phyloP scores from a whole-genome alignment of 495 filamentous ascomycete genomes.

The Penicillium pancosmium region DNA sequence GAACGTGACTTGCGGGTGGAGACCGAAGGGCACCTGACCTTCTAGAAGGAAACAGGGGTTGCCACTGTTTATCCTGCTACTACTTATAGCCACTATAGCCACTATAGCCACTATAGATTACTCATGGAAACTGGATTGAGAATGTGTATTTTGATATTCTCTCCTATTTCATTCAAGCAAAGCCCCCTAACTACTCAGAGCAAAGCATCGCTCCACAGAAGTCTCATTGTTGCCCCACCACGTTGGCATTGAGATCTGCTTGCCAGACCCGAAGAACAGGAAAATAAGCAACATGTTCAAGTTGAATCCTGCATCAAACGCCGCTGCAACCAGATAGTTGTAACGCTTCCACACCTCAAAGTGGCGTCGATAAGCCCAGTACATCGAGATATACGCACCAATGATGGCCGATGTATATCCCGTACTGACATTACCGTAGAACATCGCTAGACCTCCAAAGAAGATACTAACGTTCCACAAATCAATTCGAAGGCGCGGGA shows the following conservation, averaged over 20 bases:
- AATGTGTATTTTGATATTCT: too few relatives aligned
- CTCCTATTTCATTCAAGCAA: too few relatives aligned
- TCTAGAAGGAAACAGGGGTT: conserved; percentile 9
- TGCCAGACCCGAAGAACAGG: conserved; percentile 55
- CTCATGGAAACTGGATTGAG: too few relatives aligned
- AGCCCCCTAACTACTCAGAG: conserved; percentile 22
- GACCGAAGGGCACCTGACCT: conserved; percentile 27
- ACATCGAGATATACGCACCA: conserved; percentile 60
- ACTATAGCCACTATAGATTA: too few relatives aligned
- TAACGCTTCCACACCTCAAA: conserved; percentile 61
- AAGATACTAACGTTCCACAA: conserved; percentile 62
- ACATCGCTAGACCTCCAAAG: conserved; percentile 37
- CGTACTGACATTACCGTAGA: conserved; percentile 49
- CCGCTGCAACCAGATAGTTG: conserved; percentile 58
- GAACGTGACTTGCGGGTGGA: conserved; percentile 30
- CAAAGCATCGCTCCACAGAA: conserved; percentile 42
- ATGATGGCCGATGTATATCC: conserved; percentile 58
- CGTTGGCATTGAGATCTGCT: conserved; percentile 55
- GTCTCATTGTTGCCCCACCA: conserved; percentile 58
- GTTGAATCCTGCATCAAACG: conserved; percentile 62
- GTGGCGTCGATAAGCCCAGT: conserved; percentile 50
- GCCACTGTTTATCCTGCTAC: too few relatives aligned
- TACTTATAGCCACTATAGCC: too few relatives aligned
- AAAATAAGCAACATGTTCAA: conserved; percentile 59
- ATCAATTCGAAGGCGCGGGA: conserved; percentile 53